phyloP scores from a whole-genome alignment of 345 rosid species.

The Citrus maxima region DNA sequence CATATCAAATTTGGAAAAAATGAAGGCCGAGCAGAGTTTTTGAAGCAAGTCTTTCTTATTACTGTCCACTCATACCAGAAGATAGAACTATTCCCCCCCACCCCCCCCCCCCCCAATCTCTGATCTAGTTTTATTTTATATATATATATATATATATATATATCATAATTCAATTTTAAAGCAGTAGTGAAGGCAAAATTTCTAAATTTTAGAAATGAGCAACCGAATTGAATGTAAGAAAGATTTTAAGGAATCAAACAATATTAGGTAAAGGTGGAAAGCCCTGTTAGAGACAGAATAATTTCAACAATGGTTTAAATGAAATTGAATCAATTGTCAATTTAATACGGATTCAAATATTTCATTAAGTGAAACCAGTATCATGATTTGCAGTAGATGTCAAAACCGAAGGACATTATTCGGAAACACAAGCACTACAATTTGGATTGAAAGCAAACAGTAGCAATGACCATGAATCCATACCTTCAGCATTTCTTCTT shows the following conservation, averaged over 20 bases:
- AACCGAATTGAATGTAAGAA: background rate
- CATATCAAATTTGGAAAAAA: no score
- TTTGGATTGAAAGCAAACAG: background rate
- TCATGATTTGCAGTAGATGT: background rate
- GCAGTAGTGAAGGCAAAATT: background rate
- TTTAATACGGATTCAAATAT: background rate
- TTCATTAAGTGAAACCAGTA: background rate
- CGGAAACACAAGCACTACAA: background rate
- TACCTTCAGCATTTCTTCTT: slow-evolving; percentile 47
- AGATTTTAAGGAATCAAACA: background rate
- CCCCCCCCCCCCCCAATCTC: no score
- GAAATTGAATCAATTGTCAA: background rate
- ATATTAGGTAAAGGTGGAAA: background rate
- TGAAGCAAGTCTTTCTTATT: no score
- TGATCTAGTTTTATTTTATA: no score
- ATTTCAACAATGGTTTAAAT: background rate
- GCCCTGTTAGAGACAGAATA: background rate
- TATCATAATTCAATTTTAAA: background rate
- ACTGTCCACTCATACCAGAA: no score
- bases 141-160: background rate
- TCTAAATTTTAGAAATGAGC: background rate
- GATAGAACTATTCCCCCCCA: no score
- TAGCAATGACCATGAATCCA: background rate
- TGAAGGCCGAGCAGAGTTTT: no score
- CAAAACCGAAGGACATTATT: background rate